Evolutionary conservation across 2,329 filamentous ascomycete genomes (phyloP).

Genomic region (Diaporthe capsici): DNA sequence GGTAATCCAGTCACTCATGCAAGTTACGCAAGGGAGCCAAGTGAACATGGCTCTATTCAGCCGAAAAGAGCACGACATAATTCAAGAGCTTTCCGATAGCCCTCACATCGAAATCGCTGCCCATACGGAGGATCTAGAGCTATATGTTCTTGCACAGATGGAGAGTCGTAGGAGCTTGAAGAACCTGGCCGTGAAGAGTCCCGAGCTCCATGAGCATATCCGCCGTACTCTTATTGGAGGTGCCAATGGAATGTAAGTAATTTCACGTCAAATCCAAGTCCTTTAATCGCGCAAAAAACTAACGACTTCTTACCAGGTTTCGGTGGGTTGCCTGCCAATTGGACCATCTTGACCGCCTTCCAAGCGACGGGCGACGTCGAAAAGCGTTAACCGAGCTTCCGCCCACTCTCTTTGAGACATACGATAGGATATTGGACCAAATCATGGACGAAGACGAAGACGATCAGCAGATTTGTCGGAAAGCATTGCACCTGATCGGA

Average conservation of each 20-base stretch:
- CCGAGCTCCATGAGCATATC: neutral
- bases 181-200: neutral
- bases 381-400: neutral
- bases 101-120: neutral
- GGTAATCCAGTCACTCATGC: neutral
- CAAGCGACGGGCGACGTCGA: neutral
- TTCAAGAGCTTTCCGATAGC: neutral
- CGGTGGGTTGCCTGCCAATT: neutral
- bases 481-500: neutral
- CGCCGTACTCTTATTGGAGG: neutral
- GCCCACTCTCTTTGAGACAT: neutral
- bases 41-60: neutral
- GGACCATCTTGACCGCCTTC: neutral
- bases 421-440: neutral
- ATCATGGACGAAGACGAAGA: neutral
- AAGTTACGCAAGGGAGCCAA: neutral
- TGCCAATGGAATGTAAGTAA: neutral
- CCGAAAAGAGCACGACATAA: neutral
- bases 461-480: neutral
- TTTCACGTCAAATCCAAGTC: rapidly evolving
- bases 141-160: neutral
- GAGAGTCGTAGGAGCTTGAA: neutral
- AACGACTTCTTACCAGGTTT: neutral
- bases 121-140: neutral
- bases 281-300: rapidly evolving